Conservation (phyloP, 495 filamentous ascomycete genomes). For the Hamigera avellanea region DNA sequence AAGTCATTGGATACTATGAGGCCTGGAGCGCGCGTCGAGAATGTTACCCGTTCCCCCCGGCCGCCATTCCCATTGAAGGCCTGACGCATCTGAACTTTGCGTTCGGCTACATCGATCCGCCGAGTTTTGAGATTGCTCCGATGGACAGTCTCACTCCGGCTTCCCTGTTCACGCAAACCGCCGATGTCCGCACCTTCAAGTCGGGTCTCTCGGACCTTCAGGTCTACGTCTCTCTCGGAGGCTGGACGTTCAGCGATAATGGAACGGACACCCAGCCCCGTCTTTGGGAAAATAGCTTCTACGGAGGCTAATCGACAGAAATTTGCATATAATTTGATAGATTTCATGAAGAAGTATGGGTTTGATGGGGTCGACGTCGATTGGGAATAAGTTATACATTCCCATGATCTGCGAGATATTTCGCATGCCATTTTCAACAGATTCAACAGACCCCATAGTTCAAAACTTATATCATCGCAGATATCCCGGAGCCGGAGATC, state of each 20-base stretch:
- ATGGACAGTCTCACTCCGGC: conserved; percentile 7
- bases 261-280: conserved; percentile 17
- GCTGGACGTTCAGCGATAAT: conserved; percentile 33
- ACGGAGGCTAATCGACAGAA: conserved; percentile 2
- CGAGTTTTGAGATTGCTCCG: conserved; percentile 8
- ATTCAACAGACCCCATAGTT: background rate
- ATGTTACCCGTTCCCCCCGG: conserved; percentile 6
- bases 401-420: too few relatives aligned
- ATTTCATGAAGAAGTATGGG: conserved; percentile 9
- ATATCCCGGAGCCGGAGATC: conserved; percentile 37
- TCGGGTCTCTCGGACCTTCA: conserved; percentile 13
- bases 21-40: conserved; percentile 2
- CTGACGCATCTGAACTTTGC: conserved; percentile 21
- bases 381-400: too few relatives aligned
- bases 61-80: conserved; percentile 4
- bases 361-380: conserved; percentile 30
- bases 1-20: conserved; percentile 18
- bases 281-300: conserved; percentile 16
- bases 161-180: too few relatives aligned
- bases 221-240: conserved; percentile 29
- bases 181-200: conserved; percentile 19
- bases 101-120: conserved; percentile 18
- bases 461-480: conserved; percentile 37
- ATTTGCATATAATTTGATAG: conserved; percentile 7
- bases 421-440: too few relatives aligned